Conservation (phyloP, 139 green algal species). For the Chlorella sorokiniana region DNA sequence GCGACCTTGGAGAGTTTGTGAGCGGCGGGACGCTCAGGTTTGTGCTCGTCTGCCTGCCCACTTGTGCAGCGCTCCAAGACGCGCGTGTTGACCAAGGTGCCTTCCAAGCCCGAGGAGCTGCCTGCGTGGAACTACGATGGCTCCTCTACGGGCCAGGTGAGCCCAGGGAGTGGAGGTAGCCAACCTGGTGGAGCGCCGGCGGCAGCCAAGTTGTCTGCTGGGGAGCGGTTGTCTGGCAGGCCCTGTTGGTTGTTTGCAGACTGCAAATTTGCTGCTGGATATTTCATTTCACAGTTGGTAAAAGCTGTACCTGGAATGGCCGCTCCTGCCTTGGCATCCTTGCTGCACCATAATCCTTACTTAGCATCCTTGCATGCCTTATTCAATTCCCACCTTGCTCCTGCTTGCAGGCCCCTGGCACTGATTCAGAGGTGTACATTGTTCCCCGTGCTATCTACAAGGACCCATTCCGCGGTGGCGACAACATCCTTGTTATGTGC, state of each 20-base stretch:
- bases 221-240: too few species aligned
- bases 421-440: conserved; percentile 91
- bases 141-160: conserved; percentile 84
- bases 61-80: conserved; percentile 76
- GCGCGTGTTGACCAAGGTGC: conserved; percentile 56
- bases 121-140: conserved; percentile 98
- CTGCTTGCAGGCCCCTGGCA: conserved; percentile 76
- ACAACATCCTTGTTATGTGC: conserved; percentile 68
- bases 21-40: not conserved
- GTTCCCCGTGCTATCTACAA: conserved; percentile 78
- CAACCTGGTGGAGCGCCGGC: too few species aligned
- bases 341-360: not conserved
- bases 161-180: not conserved
- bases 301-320: too few species aligned
- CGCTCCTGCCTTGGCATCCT: too few species aligned
- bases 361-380: not conserved
- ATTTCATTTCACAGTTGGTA: too few species aligned
- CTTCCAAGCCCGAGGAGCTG: conserved; percentile 72
- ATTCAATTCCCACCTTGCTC: not conserved
- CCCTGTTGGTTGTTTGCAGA: too few species aligned
- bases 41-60: not conserved
- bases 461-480: conserved; percentile 74
- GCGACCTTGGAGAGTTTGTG: not conserved
- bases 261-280: too few species aligned
- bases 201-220: too few species aligned